These are phyloP conservation scores for Hemisphaericaspora nanyangensis DNA, from an alignment of 805 yeast genomes.

Conservation along the genomic window DNA sequence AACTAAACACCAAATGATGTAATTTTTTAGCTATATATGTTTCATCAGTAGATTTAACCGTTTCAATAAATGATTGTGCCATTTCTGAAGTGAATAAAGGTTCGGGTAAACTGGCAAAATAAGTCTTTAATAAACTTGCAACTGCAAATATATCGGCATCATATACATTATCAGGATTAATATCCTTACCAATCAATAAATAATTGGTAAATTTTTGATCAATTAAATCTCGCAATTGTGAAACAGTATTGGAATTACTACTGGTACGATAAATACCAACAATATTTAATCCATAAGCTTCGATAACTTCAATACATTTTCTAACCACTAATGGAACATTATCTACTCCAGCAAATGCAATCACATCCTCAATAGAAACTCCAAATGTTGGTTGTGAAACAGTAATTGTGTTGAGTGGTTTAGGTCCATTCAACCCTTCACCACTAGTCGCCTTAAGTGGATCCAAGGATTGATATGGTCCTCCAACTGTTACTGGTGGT, in stretches of 20 bases:
- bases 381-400: conserved; percentile 61
- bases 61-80: conserved; percentile 59
- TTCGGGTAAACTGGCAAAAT: conserved; percentile 82
- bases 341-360: conserved; percentile 77
- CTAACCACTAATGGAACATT: conserved; percentile 89
- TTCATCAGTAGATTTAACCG: conserved; percentile 51
- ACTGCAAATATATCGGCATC: conserved; percentile 84
- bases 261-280: conserved; percentile 90
- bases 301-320: conserved; percentile 83
- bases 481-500: not conserved
- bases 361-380: conserved; percentile 69
- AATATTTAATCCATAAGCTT: conserved; percentile 73
- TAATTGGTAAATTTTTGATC: conserved; percentile 71
- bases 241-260: conserved; percentile 73
- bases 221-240: conserved; percentile 66
- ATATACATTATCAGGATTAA: conserved; percentile 43
- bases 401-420: conserved; percentile 15
- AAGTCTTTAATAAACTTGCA: conserved; percentile 82
- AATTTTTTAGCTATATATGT: conserved; percentile 61
- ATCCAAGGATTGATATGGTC: not conserved
- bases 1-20: conserved; percentile 82
- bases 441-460: conserved; percentile 10
- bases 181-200: conserved; percentile 37
- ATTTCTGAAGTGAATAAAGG: conserved; percentile 71
- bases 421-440: conserved; percentile 36